Evolutionary conservation across 495 filamentous ascomycete species (phyloP).

Genomic region (Lichenothelia convexa): DNA sequence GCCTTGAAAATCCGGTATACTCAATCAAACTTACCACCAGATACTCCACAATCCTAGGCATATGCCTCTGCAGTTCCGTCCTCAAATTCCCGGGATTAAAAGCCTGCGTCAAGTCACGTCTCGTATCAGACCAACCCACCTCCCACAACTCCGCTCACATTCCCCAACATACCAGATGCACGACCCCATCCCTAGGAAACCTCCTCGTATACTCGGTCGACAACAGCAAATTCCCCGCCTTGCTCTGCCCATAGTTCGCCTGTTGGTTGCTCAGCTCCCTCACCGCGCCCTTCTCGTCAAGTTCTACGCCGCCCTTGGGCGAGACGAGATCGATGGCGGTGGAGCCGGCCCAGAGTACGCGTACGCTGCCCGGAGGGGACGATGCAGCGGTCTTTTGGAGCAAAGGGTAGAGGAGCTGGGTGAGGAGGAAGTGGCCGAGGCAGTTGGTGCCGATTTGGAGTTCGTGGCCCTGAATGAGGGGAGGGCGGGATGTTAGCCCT

Average conservation of each 20-base stretch:
- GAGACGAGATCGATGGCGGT: slow-evolving; percentile 11
- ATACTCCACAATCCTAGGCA: no score
- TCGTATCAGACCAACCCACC: neutral
- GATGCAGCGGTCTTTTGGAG: slow-evolving; percentile 21
- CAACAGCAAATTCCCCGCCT: slow-evolving; percentile 25
- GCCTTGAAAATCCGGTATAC: no score
- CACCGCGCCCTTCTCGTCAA: slow-evolving; percentile 11
- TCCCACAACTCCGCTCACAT: neutral
- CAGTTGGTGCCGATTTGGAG: slow-evolving; percentile 30
- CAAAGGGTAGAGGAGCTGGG: slow-evolving; percentile 26
- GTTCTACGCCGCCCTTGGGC: slow-evolving; percentile 15
- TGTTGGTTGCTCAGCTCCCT: slow-evolving; percentile 2
- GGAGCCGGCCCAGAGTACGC: slow-evolving; percentile 24
- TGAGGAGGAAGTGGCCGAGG: slow-evolving; percentile 31
- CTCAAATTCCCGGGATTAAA: slow-evolving; percentile 23
- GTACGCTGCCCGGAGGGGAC: slow-evolving; percentile 13
- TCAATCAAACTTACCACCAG: no score
- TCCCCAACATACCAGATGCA: slow-evolving; percentile 12
- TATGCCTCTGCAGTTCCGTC: slow-evolving; percentile 18
- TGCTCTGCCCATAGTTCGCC: slow-evolving; percentile 24
- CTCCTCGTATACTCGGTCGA: slow-evolving; percentile 20
- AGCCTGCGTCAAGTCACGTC: slow-evolving; percentile 2
- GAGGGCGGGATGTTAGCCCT: no score
- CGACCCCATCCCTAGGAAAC: slow-evolving; percentile 15
- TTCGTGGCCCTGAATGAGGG: slow-evolving; percentile 22